Evolutionary conservation across 2,329 filamentous ascomycete genomes (phyloP), one percentile per base, ranked within the genome.

Genomic region (Hansfordia pulvinata): DNA sequence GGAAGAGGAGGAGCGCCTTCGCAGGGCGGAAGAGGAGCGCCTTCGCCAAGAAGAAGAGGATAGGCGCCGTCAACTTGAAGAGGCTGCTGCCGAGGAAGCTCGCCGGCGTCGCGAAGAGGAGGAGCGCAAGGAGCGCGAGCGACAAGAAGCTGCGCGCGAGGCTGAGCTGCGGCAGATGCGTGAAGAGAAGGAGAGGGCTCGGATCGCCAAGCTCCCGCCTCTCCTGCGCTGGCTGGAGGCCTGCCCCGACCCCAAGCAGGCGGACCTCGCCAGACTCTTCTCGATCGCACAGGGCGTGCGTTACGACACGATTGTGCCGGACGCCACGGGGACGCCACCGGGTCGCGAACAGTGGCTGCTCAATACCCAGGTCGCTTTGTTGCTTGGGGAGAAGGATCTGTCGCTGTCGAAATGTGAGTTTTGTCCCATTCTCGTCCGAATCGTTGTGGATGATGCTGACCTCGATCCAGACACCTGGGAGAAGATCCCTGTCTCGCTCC

Each of bases 291-390:
- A 69, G 36, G 72, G 72, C 10, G 67, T 73, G 25, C 65, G 73
- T 13, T 76, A 69, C 40, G 72, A 77, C 44, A 76, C 69, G 4
- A 72, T 77, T 30, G 58, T 59, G 10, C 58, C 61, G 4, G 57
- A 59, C 17, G 53, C 61, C 10, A 67, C 62, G 5, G 62, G 63
- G 6, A 65, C 62, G 8, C 38, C 59, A 2, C 62, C 62, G 24
- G 71, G 69, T n/a, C 61, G 70, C 26, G 72, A 76, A 37, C 69
- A 72, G 37, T 78, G 73, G 72, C 49, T 77, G 29, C 58, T 77
- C 26, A 78, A 76, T 39, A 69, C 65, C 3, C 67, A 76, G 30
- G 70, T 66, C 26, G 72, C 73, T 7, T 50, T 77, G 10, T 58
- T 78, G 7, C 53, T 78, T 2, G 73, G 73, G 10, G 70, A 76